Evolutionary conservation across 495 filamentous ascomycete genomes (phyloP), one percentile per base, ranked within the genome.

Genomic region (Trichocladium uniseriatum): DNA sequence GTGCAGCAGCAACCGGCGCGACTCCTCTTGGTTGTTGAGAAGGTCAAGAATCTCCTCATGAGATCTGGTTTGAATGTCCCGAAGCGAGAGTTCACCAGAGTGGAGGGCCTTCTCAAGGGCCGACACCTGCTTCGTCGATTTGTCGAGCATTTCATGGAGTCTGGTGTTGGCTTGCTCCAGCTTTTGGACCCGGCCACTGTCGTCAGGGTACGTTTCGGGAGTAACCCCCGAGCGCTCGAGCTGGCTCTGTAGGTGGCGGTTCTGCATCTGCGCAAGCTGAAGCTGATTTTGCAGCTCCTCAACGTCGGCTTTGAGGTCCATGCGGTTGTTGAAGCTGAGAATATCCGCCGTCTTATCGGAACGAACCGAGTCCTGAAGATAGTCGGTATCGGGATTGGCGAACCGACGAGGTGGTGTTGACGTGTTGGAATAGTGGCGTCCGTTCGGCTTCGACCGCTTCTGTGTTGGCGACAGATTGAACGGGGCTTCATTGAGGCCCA

Each of bases 31-130:
- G 38, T 84, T 89, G 64, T 88, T 94, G 61, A 98, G 86, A 41
- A 95, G 72, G 47, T 95, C 89, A 60, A 89, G 89, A 24, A 98
- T 79, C 61, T 98, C 92, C 58, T 97, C 92, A 50, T 97, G 89
- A 2, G 87, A 94, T 60, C 84, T 89, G 2, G 91, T 86, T 64
- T 95, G 90, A 22, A 98, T 79, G 64, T 98, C 92, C 37, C 90
- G 85, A 32, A 95, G 69, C 10, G 87, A 89, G 13, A 98, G 74
- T 58, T 95, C 84, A n/a, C 92, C 94, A 22, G 81, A 84, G 35
- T 80, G 85, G 43, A 97, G 81, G 34, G 81, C 86, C 58, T 86
- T 87, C 65, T 97, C 92, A 20, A 98, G 69, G 2, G 84, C 78
- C 5, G 92, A 95, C 18, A 96, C 85, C 67, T 95, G 95, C 74